phyloP scores from a whole-genome alignment of 176 grass and related monocot species.

The Cymbopogon citratus region DNA sequence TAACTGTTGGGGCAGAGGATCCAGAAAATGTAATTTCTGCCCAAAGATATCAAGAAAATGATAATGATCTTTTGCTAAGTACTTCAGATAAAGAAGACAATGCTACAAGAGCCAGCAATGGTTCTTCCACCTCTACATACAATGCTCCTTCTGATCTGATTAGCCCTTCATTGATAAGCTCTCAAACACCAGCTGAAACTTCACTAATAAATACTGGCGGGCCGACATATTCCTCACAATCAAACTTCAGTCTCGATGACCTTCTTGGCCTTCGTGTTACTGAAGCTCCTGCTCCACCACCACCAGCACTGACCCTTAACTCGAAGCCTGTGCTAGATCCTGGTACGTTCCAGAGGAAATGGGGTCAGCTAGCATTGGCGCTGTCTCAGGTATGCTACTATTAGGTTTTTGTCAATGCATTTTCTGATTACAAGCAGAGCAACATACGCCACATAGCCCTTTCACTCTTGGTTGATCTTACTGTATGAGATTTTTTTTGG shows the following conservation, averaged over 20 bases:
- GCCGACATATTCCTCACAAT: constrained; percentile 34
- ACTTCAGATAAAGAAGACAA: constrained; percentile 93
- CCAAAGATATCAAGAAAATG: constrained; percentile 91
- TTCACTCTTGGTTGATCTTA: not conserved
- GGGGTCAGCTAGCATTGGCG: constrained; percentile 70
- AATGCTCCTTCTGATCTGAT: constrained; percentile 75
- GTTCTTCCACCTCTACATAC: constrained; percentile 59
- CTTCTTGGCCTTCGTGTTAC: constrained; percentile 70
- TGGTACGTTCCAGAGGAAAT: constrained; percentile 89
- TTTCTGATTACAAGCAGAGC: constrained; percentile 4
- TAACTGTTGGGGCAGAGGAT: constrained; percentile 57
- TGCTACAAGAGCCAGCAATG: constrained; percentile 43
- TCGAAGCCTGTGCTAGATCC: constrained; percentile 78
- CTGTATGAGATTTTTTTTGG: not conserved
- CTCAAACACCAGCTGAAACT: constrained; percentile 46
- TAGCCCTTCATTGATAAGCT: constrained; percentile 41
- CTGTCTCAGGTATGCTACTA: constrained; percentile 66
- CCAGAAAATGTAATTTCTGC: constrained; percentile 62
- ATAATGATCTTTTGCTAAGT: constrained; percentile 96
- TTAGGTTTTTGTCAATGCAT: constrained; percentile 5
- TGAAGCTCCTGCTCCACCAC: constrained; percentile 36
- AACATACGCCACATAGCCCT: not conserved
- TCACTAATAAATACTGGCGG: constrained; percentile 38
- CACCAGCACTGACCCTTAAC: constrained; percentile 60
- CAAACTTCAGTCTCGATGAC: constrained; percentile 75